Evolutionary conservation across 192 early-diverging fungal species (phyloP), one percentile per base, ranked within the genome.

Genomic region (Glomus cerebriforme): DNA sequence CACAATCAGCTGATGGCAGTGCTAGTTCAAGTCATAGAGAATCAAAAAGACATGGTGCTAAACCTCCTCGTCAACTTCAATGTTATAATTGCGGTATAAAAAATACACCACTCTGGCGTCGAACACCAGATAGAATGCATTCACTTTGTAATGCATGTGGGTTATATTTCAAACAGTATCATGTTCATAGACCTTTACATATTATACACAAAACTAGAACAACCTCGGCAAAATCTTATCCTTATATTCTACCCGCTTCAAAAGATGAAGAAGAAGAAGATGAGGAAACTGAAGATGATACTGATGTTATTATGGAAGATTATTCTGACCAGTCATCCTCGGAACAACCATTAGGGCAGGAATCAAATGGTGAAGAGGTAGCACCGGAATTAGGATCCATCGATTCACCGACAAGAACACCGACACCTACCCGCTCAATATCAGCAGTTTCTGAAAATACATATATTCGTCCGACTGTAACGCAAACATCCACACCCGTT

Each of bases 91-190:
- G 96, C 87, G 78, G 82, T 32, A 95, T 94, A 7, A 96, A 90
- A 29, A 90, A 91, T 63, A 98, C 96, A 6, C 91, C 94, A 26
- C 87, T 98, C 63, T 98, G 96, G 96, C 89, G 96, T 19, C 85
- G 95, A 34, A 90, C 94, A 78, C 85, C 90, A 22, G 86, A 90
- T 39, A 95, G 96, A 66, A 90, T 92, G 79, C 91, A 93, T 69
- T 90, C 93, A 15, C 88, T 98, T 10, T 98, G 96, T 85, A 98
- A 98, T 65, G 95, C 95, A 1, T 98, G 96, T 78, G 96, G 96
- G 4, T 87, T 98, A 63, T 98, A 92, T 84, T 94, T 88, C 86
- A 98, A 97, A 88, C 91, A 96, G 67, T 96, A 98, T 80, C 91
- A 91, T 39, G 88, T 89, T 31, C 85, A 89, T n/a, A 84, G 96